Evolutionary conservation across 192 early-diverging fungal genomes (phyloP).

Genomic region (Entomortierella parvispora): DNA sequence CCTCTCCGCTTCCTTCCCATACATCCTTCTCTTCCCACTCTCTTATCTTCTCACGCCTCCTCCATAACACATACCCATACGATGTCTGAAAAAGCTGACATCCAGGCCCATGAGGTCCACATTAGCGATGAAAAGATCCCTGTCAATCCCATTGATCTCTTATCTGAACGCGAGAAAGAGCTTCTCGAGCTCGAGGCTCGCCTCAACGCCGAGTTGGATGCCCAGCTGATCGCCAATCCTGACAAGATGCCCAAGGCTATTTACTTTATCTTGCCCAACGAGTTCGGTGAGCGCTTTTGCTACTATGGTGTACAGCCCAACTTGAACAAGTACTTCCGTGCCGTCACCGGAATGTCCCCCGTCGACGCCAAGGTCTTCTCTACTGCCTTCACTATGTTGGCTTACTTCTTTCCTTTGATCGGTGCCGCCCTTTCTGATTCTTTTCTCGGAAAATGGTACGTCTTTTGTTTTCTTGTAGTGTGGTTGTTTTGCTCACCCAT

Average conservation of each 20-base stretch:
- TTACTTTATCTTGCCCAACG: constrained; percentile 64
- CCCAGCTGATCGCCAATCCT: constrained; percentile 57
- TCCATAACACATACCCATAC: neutral
- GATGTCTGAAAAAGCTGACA: constrained; percentile 41
- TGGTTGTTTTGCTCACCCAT: too few species aligned
- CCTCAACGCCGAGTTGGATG: constrained; percentile 62
- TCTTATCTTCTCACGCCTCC: too few species aligned
- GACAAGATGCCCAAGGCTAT: constrained; percentile 53
- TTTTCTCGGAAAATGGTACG: constrained; percentile 71
- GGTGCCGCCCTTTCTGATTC: constrained; percentile 72
- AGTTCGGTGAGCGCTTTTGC: constrained; percentile 62
- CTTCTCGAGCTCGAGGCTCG: constrained; percentile 57
- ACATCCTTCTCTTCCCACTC: neutral
- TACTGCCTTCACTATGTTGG: constrained; percentile 56
- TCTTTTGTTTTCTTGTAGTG: too few species aligned
- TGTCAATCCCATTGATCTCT: constrained; percentile 14
- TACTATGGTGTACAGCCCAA: constrained; percentile 70
- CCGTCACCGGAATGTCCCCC: constrained; percentile 44
- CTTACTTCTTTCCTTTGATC: constrained; percentile 68
- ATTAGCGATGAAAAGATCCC: constrained; percentile 1
- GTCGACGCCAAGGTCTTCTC: constrained; percentile 37
- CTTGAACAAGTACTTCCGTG: constrained; percentile 54
- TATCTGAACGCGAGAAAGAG: constrained; percentile 44
- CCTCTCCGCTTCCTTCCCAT: neutral
- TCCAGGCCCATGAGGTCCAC: constrained; percentile 7